Evolutionary conservation across 305 asterid genomes (phyloP).

Genomic region (Rubia tinctorum): DNA sequence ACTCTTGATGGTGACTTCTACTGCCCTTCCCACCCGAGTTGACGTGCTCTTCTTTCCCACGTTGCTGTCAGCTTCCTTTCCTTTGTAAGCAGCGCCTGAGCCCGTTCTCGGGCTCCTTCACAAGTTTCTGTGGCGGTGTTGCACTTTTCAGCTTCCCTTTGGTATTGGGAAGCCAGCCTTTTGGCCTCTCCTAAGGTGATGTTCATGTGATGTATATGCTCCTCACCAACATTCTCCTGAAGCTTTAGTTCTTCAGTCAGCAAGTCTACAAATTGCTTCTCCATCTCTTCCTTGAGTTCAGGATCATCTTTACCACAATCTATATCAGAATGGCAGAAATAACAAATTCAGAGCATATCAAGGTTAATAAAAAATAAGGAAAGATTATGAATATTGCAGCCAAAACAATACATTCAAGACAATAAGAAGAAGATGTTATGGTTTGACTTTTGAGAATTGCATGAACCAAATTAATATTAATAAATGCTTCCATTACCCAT

Average conservation of each 20-base stretch:
- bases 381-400: no score
- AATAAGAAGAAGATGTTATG: no score
- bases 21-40: conserved; percentile 81
- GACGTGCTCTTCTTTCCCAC: conserved; percentile 83
- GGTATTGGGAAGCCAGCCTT: conserved; percentile 74
- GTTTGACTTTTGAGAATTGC: background rate
- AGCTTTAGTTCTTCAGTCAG: conserved; percentile 74
- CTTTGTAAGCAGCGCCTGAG: conserved; percentile 46
- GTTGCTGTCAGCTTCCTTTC: conserved; percentile 63
- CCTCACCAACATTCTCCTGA: conserved; percentile 62
- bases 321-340: conserved; percentile 18
- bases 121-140: conserved; percentile 88
- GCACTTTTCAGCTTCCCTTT: conserved; percentile 92
- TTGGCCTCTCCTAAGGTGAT: conserved; percentile 70
- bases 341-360: background rate
- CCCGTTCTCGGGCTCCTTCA: conserved; percentile 78
- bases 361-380: no score
- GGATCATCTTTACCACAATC: conserved; percentile 96
- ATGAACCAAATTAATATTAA: background rate
- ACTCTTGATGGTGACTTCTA: conserved; percentile 1
- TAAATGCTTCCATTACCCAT: background rate
- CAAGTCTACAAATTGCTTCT: conserved; percentile 73
- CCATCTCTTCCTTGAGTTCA: conserved; percentile 90
- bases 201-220: conserved; percentile 74
- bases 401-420: no score